phyloP scores from a whole-genome alignment of 495 filamentous ascomycete genomes.

The Aspergillus sparsus region DNA sequence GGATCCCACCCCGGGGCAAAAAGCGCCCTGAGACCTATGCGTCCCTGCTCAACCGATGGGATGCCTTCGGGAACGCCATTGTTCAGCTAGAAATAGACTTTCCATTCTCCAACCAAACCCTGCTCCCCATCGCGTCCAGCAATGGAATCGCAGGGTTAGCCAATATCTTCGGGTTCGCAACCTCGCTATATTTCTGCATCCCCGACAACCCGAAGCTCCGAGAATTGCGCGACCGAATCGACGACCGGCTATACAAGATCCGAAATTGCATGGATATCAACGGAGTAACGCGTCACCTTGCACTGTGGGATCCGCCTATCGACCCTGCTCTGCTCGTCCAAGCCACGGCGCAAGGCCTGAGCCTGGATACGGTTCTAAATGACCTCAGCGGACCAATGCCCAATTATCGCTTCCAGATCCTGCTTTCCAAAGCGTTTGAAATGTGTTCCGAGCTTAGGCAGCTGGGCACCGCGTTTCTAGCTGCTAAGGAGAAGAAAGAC shows the following conservation, averaged over 20 bases:
- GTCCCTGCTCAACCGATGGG: background rate
- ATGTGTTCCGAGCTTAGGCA: constrained; percentile 29
- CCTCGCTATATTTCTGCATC: background rate
- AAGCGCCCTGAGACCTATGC: background rate
- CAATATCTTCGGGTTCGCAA: background rate
- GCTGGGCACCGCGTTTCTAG: background rate
- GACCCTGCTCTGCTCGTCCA: constrained; percentile 16
- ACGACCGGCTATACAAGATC: constrained; percentile 40
- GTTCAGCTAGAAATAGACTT: background rate
- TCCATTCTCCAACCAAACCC: background rate
- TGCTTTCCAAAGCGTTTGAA: constrained; percentile 35
- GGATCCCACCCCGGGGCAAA: background rate
- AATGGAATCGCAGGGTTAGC: background rate
- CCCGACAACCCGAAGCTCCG: constrained; percentile 27
- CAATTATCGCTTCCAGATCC: constrained; percentile 35
- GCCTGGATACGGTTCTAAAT: background rate
- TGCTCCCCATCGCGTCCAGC: background rate
- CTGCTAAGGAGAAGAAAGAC: background rate
- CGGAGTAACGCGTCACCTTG: constrained; percentile 23
- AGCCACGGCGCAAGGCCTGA: background rate
- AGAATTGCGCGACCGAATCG: constrained; percentile 24
- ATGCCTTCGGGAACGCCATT: background rate
- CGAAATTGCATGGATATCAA: constrained; percentile 36
- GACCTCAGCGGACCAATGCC: constrained; percentile 28
- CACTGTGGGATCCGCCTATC: constrained; percentile 35